Evolutionary conservation across 257 asterid genomes (phyloP).

Genomic region (Asclepias syriaca): DNA sequence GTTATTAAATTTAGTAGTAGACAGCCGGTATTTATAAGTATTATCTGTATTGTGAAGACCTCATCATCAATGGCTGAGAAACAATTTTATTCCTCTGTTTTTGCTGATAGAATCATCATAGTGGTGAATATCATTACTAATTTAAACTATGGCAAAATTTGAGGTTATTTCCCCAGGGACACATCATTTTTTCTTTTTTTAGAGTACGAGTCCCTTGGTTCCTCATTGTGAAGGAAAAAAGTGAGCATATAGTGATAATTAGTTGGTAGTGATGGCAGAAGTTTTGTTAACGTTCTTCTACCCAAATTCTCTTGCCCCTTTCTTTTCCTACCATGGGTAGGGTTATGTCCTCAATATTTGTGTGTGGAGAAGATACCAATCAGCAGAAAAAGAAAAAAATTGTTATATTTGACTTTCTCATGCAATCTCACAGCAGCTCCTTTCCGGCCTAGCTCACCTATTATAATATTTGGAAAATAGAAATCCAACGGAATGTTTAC

Average conservation of each 20-base stretch:
- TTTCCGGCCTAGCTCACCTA: background rate
- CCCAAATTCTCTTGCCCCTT: background rate
- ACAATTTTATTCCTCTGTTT: too few species aligned
- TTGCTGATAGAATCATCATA: background rate
- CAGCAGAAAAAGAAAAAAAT: background rate
- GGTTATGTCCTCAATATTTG: background rate
- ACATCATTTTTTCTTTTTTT: background rate
- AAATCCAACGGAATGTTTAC: background rate
- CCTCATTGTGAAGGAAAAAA: background rate
- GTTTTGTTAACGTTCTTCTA: background rate
- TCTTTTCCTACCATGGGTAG: background rate
- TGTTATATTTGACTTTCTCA: background rate
- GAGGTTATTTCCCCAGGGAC: background rate
- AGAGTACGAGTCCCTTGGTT: background rate
- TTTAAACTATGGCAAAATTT: background rate
- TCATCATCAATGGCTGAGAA: background rate
- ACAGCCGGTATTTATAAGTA: background rate
- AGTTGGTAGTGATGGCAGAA: background rate
- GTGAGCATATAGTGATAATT: background rate
- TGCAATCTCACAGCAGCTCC: background rate
- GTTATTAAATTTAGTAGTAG: background rate
- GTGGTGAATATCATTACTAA: background rate
- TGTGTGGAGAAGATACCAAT: background rate
- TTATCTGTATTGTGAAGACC: background rate
- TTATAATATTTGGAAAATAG: background rate